Evolutionary conservation across 2,329 filamentous ascomycete genomes (phyloP).

Genomic region (Nannizziopsis barbatae): DNA sequence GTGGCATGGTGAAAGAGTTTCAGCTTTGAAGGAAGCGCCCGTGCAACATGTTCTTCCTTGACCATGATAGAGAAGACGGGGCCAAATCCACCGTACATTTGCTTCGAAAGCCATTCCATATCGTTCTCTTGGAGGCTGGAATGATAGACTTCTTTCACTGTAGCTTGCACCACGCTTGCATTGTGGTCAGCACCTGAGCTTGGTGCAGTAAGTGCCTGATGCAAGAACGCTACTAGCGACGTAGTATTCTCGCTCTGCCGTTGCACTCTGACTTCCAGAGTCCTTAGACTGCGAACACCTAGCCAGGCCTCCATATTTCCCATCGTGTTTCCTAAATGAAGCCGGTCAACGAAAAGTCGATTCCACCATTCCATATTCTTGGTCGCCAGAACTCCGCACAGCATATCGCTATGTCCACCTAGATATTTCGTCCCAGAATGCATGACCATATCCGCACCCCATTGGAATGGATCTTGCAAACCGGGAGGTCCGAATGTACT

Average conservation of each 20-base stretch:
- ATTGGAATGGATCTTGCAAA: constrained; percentile 70
- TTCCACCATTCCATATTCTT: constrained; percentile 48
- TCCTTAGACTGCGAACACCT: constrained; percentile 73
- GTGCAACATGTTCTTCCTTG: constrained; percentile 51
- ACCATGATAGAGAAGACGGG: constrained; percentile 73
- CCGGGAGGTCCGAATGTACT: constrained; percentile 88
- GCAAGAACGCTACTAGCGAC: constrained; percentile 61
- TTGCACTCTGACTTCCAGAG: constrained; percentile 69
- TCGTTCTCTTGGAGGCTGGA: constrained; percentile 65
- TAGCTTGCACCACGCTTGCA: constrained; percentile 38
- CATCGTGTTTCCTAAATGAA: constrained; percentile 73
- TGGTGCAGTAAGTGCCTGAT: constrained; percentile 36
- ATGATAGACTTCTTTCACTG: constrained; percentile 57
- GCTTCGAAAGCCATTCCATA: constrained; percentile 61
- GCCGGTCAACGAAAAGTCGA: constrained; percentile 54
- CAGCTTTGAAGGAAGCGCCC: constrained; percentile 63
- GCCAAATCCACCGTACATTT: constrained; percentile 87
- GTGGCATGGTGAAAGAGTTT: constrained; percentile 87
- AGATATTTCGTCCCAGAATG: constrained; percentile 94
- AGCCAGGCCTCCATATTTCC: constrained; percentile 88
- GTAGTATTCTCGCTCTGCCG: constrained; percentile 63
- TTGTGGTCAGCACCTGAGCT: constrained; percentile 32
- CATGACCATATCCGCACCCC: constrained; percentile 78
- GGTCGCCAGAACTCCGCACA: constrained; percentile 72
- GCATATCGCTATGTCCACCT: constrained; percentile 86